Base-by-base conservation (phyloP, 805 yeast genomes). In the Wickerhamiella lipophila region DNA sequence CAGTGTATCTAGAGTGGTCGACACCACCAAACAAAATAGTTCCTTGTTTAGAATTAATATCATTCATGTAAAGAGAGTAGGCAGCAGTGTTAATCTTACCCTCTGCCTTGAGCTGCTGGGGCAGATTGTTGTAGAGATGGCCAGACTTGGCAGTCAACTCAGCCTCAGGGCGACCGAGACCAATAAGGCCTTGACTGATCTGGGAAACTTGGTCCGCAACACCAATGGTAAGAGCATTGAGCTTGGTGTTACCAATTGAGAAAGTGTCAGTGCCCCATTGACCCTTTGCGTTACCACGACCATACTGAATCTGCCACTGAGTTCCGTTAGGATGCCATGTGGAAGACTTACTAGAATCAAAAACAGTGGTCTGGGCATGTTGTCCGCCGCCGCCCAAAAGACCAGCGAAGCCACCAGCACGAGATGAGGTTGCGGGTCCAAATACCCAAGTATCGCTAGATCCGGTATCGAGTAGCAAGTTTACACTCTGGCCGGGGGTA, bases 391-490 rank as follows among this genome's bases (percentile, higher is more conserved):
- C 36, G 6, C 46, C 46, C 6, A 42, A 27, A 16, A 25, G 7
- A 16, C 46, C 36, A 2, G 36, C 36, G 15, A 42, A 15, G 13
- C 36, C 36, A 21, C 36, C 36, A 6, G 30, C 30, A 23, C 25
- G 29, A 25, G 43, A 15, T 18, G 41, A 6, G 13, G 34, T 36
- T 2, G 36, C 29, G 8, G 41, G 42, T 25, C 70, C 67, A 50
- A 74, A 68, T 16, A 81, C 75, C 84, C 85, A 81, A 19, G 83
- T 64, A 60, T 82, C 89, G 0, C 83, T 72, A 0, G 87, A 80
- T 1, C 89, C 92, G 1, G 88, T 82, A 58, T 82, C 92, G 13
- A 82, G 59, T 34, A 79, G 60, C 9, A 81, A 76, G 8, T 67
- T 68, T 5, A 81, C 67, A n/a, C 66, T 60, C 56, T 80, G 81